These are phyloP conservation scores for Pugionium dolabratum DNA, from an alignment of 345 rosid genomes.

Conservation along the genomic window DNA sequence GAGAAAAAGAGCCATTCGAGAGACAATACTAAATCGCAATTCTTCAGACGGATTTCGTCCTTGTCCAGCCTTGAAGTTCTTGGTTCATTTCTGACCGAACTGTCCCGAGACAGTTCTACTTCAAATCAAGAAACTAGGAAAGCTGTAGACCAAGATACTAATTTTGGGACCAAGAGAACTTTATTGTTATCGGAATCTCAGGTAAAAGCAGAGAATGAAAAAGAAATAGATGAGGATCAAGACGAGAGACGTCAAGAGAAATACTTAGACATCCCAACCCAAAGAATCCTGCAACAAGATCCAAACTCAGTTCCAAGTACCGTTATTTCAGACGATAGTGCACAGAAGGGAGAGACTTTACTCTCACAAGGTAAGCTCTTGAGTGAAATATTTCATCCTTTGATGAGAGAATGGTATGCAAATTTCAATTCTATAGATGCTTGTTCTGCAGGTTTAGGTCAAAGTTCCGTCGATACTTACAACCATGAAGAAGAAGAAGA, in stretches of 20 bases:
- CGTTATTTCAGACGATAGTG: slow-evolving; percentile 18
- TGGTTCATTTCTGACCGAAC: slow-evolving; percentile 52
- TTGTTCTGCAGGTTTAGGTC: slow-evolving; percentile 30
- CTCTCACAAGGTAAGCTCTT: slow-evolving; percentile 28
- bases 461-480: neutral
- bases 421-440: neutral
- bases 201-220: slow-evolving; percentile 24
- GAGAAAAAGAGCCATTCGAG: slow-evolving; percentile 40
- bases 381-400: neutral
- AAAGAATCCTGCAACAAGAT: slow-evolving; percentile 32
- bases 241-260: slow-evolving; percentile 35
- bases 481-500: slow-evolving; percentile 25
- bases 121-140: neutral
- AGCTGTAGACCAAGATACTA: slow-evolving; percentile 33
- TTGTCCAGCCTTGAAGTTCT: slow-evolving; percentile 73
- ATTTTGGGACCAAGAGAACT: slow-evolving; percentile 25
- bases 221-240: slow-evolving; percentile 37
- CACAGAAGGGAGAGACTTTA: slow-evolving; percentile 17
- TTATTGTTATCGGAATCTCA: slow-evolving; percentile 18
- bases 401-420: neutral
- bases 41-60: slow-evolving; percentile 74
- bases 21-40: slow-evolving; percentile 40
- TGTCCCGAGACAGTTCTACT: slow-evolving; percentile 34
- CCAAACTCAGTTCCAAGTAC: slow-evolving; percentile 34
- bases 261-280: slow-evolving; percentile 16